phyloP scores from a whole-genome alignment of 768 basidiomycete species.

The Chiua virens region DNA sequence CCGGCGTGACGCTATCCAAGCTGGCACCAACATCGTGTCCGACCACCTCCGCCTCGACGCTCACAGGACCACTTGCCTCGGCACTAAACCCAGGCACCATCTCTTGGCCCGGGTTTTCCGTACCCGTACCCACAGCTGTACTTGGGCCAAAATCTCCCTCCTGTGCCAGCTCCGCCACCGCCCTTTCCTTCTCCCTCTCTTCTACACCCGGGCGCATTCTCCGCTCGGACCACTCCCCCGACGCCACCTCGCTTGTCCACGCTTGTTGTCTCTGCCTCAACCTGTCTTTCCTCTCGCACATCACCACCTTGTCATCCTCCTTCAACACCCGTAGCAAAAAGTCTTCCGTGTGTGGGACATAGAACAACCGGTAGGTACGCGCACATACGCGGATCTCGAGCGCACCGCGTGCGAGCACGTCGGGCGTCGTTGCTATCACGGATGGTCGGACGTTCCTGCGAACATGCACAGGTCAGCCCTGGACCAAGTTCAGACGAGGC shows the following conservation, averaged over 20 bases:
- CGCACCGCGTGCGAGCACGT: constrained; percentile 52
- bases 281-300: background rate
- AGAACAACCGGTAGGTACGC: constrained; percentile 31
- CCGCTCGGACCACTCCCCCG: constrained; percentile 14
- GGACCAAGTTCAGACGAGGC: background rate
- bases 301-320: constrained; percentile 8
- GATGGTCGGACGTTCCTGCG: constrained; percentile 23
- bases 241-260: constrained; percentile 16
- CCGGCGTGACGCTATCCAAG: background rate
- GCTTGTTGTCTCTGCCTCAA: constrained; percentile 9
- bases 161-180: background rate
- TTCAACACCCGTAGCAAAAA: constrained; percentile 14
- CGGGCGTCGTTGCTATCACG: constrained; percentile 33
- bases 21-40: background rate
- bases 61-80: background rate
- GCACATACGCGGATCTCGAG: constrained; percentile 87
- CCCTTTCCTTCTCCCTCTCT: background rate
- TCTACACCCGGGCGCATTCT: background rate
- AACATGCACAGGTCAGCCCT: background rate
- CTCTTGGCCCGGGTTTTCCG: background rate
- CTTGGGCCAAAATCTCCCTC: background rate
- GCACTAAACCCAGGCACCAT: background rate
- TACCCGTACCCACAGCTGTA: background rate
- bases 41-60: background rate
- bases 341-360: constrained; percentile 27